These are phyloP conservation scores for Corylus heterophylla DNA, from an alignment of 306 rosid species.

Conservation along the genomic window DNA sequence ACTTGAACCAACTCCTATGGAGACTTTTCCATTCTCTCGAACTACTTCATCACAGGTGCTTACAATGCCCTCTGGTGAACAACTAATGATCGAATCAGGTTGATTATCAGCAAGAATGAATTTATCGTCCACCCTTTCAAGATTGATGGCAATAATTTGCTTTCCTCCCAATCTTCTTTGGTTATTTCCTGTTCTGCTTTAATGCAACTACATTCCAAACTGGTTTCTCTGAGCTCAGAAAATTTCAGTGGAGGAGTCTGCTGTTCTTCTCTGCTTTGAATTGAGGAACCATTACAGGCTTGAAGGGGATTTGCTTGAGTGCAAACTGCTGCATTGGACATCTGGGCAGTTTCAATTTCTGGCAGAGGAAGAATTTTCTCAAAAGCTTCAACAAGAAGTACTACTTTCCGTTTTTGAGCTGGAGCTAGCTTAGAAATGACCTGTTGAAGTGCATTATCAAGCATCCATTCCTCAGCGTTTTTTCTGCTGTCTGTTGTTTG, in stretches of 20 bases:
- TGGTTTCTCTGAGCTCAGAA: constrained; percentile 28
- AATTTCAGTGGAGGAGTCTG: constrained; percentile 18
- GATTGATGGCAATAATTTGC: constrained; percentile 20
- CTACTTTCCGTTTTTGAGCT: constrained; percentile 72
- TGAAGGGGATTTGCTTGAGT: constrained; percentile 36
- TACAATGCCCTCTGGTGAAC: constrained; percentile 28
- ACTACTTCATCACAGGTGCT: constrained; percentile 41
- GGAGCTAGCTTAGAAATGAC: constrained; percentile 78
- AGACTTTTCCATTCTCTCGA: constrained; percentile 26
- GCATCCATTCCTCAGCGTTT: constrained; percentile 88
- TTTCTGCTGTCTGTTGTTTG: constrained; percentile 52
- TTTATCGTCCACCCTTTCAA: constrained; percentile 25
- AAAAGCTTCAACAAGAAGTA: constrained; percentile 76
- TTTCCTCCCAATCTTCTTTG: constrained; percentile 29
- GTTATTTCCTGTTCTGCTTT: not conserved
- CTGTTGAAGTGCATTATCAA: constrained; percentile 79
- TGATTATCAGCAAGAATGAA: constrained; percentile 5
- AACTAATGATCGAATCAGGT: constrained; percentile 15
- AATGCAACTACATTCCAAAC: constrained; percentile 13
- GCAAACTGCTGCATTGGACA: constrained; percentile 26
- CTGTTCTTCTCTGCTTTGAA: constrained; percentile 29
- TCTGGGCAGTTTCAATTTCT: constrained; percentile 37
- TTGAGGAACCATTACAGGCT: constrained; percentile 24
- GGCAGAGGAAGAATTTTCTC: constrained; percentile 67
- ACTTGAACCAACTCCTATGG: constrained; percentile 31